phyloP scores from a whole-genome alignment of 176 grass and related monocot genomes.

The Cocos nucifera region DNA sequence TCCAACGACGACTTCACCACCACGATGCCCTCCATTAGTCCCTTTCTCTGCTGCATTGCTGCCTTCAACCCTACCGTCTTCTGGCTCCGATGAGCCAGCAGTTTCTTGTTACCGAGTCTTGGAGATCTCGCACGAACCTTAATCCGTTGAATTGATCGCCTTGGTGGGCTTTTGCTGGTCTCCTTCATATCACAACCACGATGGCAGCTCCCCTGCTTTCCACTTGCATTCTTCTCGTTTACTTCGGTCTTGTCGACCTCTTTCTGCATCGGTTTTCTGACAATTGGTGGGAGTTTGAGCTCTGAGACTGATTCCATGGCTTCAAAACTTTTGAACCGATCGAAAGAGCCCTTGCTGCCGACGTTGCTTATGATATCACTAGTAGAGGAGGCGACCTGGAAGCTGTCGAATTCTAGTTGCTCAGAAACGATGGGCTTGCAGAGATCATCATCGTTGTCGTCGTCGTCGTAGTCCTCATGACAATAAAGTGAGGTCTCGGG shows the following conservation, averaged over 20 bases:
- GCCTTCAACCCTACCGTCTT: neutral
- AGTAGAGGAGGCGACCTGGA: too few species aligned
- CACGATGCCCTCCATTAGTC: slow-evolving; percentile 38
- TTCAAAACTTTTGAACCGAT: slow-evolving; percentile 5
- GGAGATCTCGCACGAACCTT: neutral
- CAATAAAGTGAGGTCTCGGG: too few species aligned
- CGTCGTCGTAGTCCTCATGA: neutral
- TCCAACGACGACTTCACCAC: slow-evolving; percentile 59
- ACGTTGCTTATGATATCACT: too few species aligned
- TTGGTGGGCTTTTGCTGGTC: too few species aligned
- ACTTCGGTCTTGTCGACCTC: neutral
- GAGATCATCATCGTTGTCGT: slow-evolving; percentile 26
- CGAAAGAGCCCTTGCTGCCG: too few species aligned
- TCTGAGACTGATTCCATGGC: slow-evolving; percentile 21
- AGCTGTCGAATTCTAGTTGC: too few species aligned
- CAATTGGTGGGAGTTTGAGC: slow-evolving; percentile 29
- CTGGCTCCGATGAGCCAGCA: too few species aligned
- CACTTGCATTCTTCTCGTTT: neutral
- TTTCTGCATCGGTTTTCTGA: neutral
- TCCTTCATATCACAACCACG: too few species aligned
- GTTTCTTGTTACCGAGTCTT: too few species aligned
- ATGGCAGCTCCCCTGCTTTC: too few species aligned
- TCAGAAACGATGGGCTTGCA: too few species aligned
- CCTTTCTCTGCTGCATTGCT: slow-evolving; percentile 38
- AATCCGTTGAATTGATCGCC: neutral